Conservation (phyloP, 495 filamentous ascomycete genomes). For the Polyplosphaeria fusca region DNA sequence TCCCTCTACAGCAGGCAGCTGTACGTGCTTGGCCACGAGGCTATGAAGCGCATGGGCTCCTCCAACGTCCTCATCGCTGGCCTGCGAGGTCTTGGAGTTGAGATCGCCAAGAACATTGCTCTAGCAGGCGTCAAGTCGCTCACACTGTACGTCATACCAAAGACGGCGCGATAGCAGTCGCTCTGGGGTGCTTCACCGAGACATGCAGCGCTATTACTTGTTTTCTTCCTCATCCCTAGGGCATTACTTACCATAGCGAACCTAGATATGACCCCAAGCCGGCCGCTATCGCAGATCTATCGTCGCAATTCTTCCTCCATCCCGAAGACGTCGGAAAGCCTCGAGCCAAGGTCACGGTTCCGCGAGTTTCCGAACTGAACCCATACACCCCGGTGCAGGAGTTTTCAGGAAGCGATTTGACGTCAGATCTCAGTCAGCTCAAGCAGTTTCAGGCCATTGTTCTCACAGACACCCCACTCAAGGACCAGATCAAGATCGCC, state of each 20-base stretch:
- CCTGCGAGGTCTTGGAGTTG: conserved; percentile 88
- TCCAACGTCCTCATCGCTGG: conserved; percentile 93
- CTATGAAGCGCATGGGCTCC: conserved; percentile 98
- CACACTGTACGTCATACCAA: no score
- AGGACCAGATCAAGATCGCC: conserved; percentile 75
- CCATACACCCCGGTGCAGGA: conserved; percentile 87
- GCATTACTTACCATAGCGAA: no score
- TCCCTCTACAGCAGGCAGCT: conserved; percentile 96
- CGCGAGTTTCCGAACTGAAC: conserved; percentile 90
- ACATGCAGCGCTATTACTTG: no score
- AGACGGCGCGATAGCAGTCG: no score
- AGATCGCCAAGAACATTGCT: conserved; percentile 98
- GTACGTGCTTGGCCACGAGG: conserved; percentile 96
- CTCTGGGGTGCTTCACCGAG: no score
- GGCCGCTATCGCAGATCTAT: conserved; percentile 77
- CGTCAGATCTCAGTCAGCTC: conserved; percentile 68
- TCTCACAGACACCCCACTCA: conserved; percentile 75
- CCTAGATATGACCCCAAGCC: conserved; percentile 84
- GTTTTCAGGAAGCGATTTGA: conserved; percentile 62
- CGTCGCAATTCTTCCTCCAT: conserved; percentile 94
- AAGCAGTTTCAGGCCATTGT: conserved; percentile 90
- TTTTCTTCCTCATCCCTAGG: no score
- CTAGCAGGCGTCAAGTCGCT: conserved; percentile 91
- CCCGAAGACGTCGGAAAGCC: conserved; percentile 87
- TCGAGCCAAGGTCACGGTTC: conserved; percentile 78